phyloP scores from a whole-genome alignment of 2,329 filamentous ascomycete species.

The Endocalyx cinctus region DNA sequence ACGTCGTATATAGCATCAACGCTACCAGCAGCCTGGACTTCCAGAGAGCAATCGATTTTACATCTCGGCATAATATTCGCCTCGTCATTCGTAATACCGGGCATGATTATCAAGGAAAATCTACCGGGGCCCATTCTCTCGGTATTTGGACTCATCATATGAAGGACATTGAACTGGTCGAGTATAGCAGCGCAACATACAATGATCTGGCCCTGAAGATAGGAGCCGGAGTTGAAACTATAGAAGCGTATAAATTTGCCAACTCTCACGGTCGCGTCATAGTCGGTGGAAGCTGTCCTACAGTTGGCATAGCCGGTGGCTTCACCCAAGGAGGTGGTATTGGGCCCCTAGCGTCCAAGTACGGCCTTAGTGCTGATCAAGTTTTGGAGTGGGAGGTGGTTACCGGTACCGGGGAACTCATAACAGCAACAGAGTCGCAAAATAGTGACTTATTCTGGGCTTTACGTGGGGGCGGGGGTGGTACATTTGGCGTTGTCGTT shows the following conservation, averaged over 20 bases:
- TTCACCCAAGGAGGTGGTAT: conserved; percentile 46
- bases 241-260: conserved; percentile 48
- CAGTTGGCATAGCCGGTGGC: conserved; percentile 43
- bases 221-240: conserved; percentile 49
- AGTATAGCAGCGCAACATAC: conserved; percentile 18
- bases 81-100: conserved; percentile 39
- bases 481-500: conserved; percentile 37
- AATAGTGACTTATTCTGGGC: conserved; percentile 46
- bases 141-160: conserved; percentile 18
- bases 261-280: conserved; percentile 40
- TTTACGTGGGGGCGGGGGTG: conserved; percentile 38
- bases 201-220: conserved; percentile 48
- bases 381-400: conserved; percentile 42
- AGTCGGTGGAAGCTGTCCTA: conserved; percentile 47
- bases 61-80: conserved; percentile 30
- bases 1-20: conserved; percentile 24
- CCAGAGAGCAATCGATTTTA: conserved; percentile 23
- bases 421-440: conserved; percentile 34
- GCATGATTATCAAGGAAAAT: conserved; percentile 30
- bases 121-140: conserved; percentile 15
- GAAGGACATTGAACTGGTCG: conserved; percentile 10
- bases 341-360: conserved; percentile 41
- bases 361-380: conserved; percentile 44
- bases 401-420: conserved; percentile 35
- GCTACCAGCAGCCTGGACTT: conserved; percentile 10